Percentiles rank a stretch among this genome's conserved stretches.
Evolutionary conservation across 306 rosid species (phyloP).

Genomic region (Cucurbita maxima): DNA sequence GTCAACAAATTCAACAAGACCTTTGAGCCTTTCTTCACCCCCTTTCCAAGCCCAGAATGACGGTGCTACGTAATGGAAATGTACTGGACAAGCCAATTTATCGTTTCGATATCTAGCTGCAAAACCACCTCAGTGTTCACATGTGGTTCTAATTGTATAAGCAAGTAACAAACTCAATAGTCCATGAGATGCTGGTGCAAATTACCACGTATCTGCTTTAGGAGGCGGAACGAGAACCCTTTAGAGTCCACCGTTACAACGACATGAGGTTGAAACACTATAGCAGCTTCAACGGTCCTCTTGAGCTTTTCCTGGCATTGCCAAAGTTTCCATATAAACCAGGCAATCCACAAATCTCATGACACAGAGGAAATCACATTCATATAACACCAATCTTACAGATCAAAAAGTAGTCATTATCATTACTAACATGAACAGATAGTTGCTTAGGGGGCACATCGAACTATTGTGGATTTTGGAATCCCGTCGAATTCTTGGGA

Average conservation of each 20-base stretch:
- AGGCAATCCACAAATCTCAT: neutral
- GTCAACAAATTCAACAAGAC: conserved; percentile 67
- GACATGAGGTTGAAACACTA: conserved; percentile 64
- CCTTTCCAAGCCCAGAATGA: conserved; percentile 99
- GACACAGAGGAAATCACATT: neutral
- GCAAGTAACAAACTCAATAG: conserved; percentile 6
- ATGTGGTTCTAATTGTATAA: conserved; percentile 18
- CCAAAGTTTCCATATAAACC: neutral
- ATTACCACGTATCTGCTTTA: conserved; percentile 74
- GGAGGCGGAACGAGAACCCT: conserved; percentile 79
- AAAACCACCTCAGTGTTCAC: conserved; percentile 32
- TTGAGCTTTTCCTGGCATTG: conserved; percentile 49
- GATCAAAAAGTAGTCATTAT: neutral
- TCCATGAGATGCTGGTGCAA: conserved; percentile 12
- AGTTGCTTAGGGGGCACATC: neutral
- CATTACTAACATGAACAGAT: neutral
- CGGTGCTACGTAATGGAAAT: conserved; percentile 83
- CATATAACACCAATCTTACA: neutral
- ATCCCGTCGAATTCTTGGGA: neutral
- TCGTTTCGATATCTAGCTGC: conserved; percentile 54
- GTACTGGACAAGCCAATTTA: conserved; percentile 35
- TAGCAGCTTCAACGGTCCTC: conserved; percentile 62
- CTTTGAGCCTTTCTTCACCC: conserved; percentile 71
- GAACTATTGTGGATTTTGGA: neutral
- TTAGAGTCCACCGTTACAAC: conserved; percentile 71